Evolutionary conservation across 345 rosid species (phyloP).

Genomic region (Chamaenerion angustifolium): DNA sequence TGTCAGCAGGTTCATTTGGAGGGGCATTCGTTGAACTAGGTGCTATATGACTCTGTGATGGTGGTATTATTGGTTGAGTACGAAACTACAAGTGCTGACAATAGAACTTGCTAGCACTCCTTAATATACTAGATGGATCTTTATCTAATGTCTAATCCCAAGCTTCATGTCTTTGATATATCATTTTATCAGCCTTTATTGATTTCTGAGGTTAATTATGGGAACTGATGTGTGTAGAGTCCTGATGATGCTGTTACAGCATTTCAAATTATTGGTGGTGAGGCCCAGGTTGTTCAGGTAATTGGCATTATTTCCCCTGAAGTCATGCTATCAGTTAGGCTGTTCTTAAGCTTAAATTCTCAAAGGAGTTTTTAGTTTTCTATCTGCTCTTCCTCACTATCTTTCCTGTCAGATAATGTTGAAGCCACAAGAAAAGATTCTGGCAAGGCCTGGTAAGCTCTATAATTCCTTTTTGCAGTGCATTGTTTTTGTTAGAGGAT

Average conservation of each 20-base stretch:
- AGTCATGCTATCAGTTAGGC: no score
- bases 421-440: constrained; percentile 74
- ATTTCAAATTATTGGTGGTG: constrained; percentile 96
- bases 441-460: constrained; percentile 74
- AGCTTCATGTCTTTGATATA: neutral
- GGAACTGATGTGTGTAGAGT: constrained; percentile 35
- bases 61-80: no score
- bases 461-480: neutral
- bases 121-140: no score
- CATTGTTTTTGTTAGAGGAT: no score
- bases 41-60: no score
- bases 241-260: constrained; percentile 73
- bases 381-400: neutral
- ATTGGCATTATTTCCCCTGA: neutral
- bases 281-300: constrained; percentile 97
- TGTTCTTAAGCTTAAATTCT: neutral
- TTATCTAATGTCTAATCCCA: no score
- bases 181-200: neutral
- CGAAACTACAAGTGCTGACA: no score
- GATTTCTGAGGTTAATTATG: constrained; percentile 2
- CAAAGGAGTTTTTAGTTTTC: no score
- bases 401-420: constrained; percentile 61
- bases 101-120: no score
- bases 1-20: no score
- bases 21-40: no score